Evolutionary conservation across 2,329 filamentous ascomycete genomes (phyloP).

Genomic region (Alternaria consortialis): DNA sequence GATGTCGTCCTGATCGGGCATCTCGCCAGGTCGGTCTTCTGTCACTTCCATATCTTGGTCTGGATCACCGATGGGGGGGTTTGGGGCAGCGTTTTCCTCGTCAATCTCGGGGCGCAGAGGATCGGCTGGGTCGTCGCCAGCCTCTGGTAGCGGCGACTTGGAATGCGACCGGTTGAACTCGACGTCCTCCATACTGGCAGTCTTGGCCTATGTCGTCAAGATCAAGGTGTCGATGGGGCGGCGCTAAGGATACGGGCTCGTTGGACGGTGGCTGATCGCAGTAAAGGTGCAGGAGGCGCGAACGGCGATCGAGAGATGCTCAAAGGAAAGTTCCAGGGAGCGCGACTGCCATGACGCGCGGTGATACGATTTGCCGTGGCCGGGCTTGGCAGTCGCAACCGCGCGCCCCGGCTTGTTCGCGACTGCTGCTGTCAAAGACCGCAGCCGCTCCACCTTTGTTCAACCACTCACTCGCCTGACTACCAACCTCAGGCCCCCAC

Average conservation of each 20-base stretch:
- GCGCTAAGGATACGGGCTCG: background rate
- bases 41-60: conserved; percentile 57
- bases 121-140: conserved; percentile 57
- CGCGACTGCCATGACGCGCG: conserved; percentile 37
- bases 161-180: conserved; percentile 51
- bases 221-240: background rate
- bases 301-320: conserved; percentile 17
- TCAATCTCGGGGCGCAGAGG: conserved; percentile 58
- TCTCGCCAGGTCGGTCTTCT: conserved; percentile 48
- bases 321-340: conserved; percentile 22
- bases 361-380: conserved; percentile 24
- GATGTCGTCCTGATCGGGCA: conserved; percentile 49
- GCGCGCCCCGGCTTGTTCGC: conserved; percentile 1
- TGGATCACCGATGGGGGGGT: conserved; percentile 55
- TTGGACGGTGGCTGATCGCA: background rate
- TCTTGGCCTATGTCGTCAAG: background rate
- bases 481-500: conserved; percentile 11
- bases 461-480: conserved; percentile 11
- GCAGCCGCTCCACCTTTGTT: conserved; percentile 12
- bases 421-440: conserved; percentile 10
- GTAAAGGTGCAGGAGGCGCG: conserved; percentile 10
- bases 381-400: conserved; percentile 19
- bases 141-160: conserved; percentile 55
- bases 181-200: conserved; percentile 53
- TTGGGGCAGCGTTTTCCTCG: conserved; percentile 58